These are phyloP conservation scores for Blumeriella jaapii DNA, from an alignment of 2,329 filamentous ascomycete species.

Conservation along the genomic window DNA sequence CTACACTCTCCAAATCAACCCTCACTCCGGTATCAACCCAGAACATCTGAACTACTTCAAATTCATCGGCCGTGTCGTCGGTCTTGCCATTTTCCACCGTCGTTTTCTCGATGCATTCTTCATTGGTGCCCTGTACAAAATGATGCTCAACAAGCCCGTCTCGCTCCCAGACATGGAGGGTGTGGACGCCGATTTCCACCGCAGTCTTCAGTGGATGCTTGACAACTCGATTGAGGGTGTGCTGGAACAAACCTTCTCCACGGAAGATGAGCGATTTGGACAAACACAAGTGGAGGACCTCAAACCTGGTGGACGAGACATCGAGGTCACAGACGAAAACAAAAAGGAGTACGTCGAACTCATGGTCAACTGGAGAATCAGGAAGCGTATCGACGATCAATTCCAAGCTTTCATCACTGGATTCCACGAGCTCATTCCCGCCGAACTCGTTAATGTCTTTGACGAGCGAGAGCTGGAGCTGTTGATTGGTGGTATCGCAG, in stretches of 20 bases:
- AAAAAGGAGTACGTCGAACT: conserved; percentile 98
- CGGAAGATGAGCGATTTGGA: conserved; percentile 94
- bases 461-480: conserved; percentile 95
- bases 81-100: conserved; percentile 93
- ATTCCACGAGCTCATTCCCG: conserved; percentile 94
- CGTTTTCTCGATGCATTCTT: conserved; percentile 98
- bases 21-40: conserved; percentile 96
- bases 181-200: conserved; percentile 95
- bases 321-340: conserved; percentile 96
- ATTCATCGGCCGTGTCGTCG: conserved; percentile 95
- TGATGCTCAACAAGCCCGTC: conserved; percentile 92
- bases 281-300: conserved; percentile 90
- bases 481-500: conserved; percentile 96
- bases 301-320: conserved; percentile 79
- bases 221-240: conserved; percentile 96
- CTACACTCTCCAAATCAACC: conserved; percentile 99
- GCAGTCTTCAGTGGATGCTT: conserved; percentile 92
- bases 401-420: conserved; percentile 97
- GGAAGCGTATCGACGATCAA: conserved; percentile 96
- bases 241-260: conserved; percentile 89
- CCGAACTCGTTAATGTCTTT: conserved; percentile 95
- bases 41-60: conserved; percentile 99
- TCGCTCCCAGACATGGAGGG: conserved; percentile 94
- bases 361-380: conserved; percentile 98
- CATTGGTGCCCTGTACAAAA: conserved; percentile 98